Percentiles rank a stretch among this genome's conserved stretches.
Evolutionary conservation across 148 eudicot species (phyloP).

Genomic region (Rhododendron henanense): DNA sequence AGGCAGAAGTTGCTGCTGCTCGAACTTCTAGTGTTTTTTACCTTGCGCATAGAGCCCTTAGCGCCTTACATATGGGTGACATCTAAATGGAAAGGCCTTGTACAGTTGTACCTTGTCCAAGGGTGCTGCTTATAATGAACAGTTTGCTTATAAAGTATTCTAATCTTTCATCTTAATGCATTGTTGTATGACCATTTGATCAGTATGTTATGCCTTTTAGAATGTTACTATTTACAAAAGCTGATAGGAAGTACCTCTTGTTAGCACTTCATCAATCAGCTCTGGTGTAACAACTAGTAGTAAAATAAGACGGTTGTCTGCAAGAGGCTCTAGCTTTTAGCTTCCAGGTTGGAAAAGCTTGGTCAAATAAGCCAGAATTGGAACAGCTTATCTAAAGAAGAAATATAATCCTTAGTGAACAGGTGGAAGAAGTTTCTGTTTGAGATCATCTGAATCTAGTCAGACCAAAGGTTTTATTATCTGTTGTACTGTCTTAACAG

Average conservation of each 20-base stretch:
- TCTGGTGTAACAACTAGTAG: neutral
- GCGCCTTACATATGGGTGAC: neutral
- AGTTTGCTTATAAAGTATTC: neutral
- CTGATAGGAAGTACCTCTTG: neutral
- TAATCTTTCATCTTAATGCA: neutral
- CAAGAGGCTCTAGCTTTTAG: neutral
- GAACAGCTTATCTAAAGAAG: neutral
- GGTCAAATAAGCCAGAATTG: neutral
- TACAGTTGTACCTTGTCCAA: neutral
- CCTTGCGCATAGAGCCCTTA: neutral
- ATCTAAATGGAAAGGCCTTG: neutral
- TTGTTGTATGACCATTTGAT: neutral
- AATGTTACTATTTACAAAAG: neutral
- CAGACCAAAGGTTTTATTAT: neutral
- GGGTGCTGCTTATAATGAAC: neutral
- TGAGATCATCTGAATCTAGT: neutral
- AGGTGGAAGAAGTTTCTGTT: neutral
- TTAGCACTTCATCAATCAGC: neutral
- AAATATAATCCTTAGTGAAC: neutral
- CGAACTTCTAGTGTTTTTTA: neutral
- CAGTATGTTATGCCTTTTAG: neutral
- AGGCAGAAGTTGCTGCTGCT: neutral
- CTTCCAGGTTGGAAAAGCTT: neutral
- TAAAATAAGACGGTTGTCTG: neutral
- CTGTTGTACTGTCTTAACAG: neutral